phyloP scores from a whole-genome alignment of 768 basidiomycete species.

The Dacryopinax primogenitus region DNA sequence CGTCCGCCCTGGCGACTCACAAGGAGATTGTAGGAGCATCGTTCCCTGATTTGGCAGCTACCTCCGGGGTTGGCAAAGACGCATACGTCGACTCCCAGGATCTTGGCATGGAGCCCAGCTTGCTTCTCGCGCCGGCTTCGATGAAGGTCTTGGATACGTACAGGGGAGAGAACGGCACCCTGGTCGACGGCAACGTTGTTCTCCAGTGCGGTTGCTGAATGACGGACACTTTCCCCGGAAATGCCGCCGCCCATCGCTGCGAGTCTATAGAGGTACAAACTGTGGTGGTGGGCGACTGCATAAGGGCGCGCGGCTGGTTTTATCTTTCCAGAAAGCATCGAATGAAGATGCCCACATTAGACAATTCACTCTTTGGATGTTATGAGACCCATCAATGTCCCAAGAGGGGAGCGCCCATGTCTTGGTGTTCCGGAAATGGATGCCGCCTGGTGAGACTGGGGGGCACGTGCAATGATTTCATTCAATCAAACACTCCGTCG shows the following conservation, averaged over 20 bases:
- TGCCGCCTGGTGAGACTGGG: not conserved
- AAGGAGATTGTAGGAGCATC: conserved; percentile 24
- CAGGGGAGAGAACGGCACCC: conserved; percentile 18
- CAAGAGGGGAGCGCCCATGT: not conserved
- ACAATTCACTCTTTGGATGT: not conserved
- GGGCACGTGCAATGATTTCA: not conserved
- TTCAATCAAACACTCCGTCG: not conserved
- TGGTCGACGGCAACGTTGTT: conserved; percentile 19
- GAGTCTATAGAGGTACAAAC: too few species aligned
- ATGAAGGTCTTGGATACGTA: conserved; percentile 18
- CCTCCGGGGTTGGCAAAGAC: conserved; percentile 24
- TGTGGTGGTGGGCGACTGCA: not conserved
- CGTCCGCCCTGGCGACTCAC: conserved; percentile 24
- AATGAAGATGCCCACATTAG: not conserved
- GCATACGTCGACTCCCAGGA: conserved; percentile 30
- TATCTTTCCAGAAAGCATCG: not conserved
- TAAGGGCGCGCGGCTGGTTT: not conserved
- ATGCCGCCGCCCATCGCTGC: not conserved
- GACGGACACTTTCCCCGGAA: too few species aligned
- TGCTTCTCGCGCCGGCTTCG: conserved; percentile 12
- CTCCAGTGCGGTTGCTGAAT: conserved; percentile 19
- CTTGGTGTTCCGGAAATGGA: not conserved
- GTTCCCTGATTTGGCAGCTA: conserved; percentile 17
- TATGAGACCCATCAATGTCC: not conserved
- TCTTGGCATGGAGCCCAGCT: conserved; percentile 24